phyloP scores from a whole-genome alignment of 2,329 filamentous ascomycete genomes.

The Colletotrichum tropicale region DNA sequence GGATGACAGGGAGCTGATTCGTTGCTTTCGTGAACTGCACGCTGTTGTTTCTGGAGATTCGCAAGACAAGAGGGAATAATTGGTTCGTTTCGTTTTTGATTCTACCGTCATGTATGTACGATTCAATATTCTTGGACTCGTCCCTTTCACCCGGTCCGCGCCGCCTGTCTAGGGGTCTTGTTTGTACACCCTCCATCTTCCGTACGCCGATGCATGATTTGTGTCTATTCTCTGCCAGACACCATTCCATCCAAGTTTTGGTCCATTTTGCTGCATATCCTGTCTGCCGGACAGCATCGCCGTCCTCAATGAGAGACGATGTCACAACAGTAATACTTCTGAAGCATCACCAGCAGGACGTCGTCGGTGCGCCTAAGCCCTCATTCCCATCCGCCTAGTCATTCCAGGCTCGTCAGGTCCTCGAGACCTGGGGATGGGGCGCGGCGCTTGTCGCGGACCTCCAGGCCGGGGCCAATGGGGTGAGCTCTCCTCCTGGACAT shows the following conservation, averaged over 20 bases:
- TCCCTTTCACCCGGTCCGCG: neutral
- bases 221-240: neutral
- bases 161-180: neutral
- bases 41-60: neutral
- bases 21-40: neutral
- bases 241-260: neutral
- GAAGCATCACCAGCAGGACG: neutral
- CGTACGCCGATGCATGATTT: slow-evolving; percentile 5
- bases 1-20: neutral
- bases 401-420: slow-evolving; percentile 74
- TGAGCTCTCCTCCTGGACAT: slow-evolving; percentile 65
- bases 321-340: neutral
- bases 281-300: neutral
- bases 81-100: neutral
- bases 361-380: neutral
- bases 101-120: neutral
- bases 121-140: neutral
- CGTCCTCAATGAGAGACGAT: neutral
- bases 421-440: slow-evolving; percentile 63
- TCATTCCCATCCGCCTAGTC: slow-evolving; percentile 24
- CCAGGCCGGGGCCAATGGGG: slow-evolving; percentile 81
- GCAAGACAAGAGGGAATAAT: neutral
- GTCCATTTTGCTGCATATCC: neutral
- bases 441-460: slow-evolving; percentile 72
- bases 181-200: neutral